Percentiles rank a stretch among this genome's conserved stretches.
Evolutionary conservation across 306 rosid genomes (phyloP).

Genomic region (Quercus robur): DNA sequence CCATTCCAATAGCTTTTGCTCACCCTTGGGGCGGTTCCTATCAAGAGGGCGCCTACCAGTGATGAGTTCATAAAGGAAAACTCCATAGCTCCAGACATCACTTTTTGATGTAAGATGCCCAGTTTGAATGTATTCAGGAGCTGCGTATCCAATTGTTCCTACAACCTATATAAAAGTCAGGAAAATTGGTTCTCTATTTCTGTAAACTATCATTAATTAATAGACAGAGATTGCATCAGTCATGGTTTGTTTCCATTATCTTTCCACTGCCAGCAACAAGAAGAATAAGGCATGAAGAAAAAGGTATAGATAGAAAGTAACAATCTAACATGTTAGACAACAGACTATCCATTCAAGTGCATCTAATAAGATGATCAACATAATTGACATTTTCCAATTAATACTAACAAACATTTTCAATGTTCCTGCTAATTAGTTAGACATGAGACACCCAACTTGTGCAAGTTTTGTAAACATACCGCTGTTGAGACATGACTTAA

Average conservation of each 20-base stretch:
- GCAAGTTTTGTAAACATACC: conserved; percentile 20
- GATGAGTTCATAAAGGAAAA: conserved; percentile 57
- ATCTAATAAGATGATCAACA: background rate
- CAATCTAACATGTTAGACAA: background rate
- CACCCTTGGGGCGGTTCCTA: conserved; percentile 49
- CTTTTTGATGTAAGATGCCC: conserved; percentile 55
- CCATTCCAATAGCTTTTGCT: conserved; percentile 61
- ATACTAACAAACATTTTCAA: background rate
- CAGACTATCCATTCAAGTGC: background rate
- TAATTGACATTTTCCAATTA: background rate
- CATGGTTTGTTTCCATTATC: background rate
- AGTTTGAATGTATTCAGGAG: conserved; percentile 65
- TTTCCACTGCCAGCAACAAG: background rate
- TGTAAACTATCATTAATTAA: background rate
- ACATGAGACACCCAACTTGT: background rate
- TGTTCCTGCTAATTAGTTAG: background rate
- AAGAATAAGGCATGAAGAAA: background rate
- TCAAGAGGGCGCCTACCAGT: conserved; percentile 65
- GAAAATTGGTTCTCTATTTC: background rate
- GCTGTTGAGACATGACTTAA: conserved; percentile 53
- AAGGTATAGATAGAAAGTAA: background rate
- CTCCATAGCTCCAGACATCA: conserved; percentile 61
- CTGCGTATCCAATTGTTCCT: conserved; percentile 65
- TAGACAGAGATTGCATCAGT: background rate
- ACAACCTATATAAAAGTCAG: conserved; percentile 39